Evolutionary conservation across 2,329 filamentous ascomycete genomes (phyloP), one percentile per base, ranked within the genome.

Genomic region (Botryotinia convoluta): DNA sequence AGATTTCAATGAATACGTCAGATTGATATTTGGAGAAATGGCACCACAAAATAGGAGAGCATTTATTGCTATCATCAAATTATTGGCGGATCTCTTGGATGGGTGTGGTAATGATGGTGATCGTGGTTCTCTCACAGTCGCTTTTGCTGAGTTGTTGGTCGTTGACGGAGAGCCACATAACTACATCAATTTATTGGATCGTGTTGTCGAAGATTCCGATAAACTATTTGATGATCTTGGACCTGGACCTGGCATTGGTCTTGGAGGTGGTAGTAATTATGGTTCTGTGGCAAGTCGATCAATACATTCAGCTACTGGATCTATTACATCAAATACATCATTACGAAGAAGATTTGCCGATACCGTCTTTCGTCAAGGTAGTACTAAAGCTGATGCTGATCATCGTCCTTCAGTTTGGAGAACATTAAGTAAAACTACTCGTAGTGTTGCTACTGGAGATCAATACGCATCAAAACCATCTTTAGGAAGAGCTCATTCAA

Each of bases 91-190:
- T 79, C 85, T 98, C 44, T 87, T 98, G 10, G 94, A 97, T 76
- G 94, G 93, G 4, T 97, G 94, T 77, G 91, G 91, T 69, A 97
- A 97, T 78, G 95, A 98, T 80, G 92, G 94, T 45, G 95, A 98
- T 80, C 89, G 95, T 65, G 95, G 95, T 67, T 93, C 93, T 35
- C 83, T 98, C 77, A 98, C 94, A 0, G 89, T 93, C 62, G 93
- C 94, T 1, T 98, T 98, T 84, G 91, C 94, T 0, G 94, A 98
- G 80, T 86, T 98, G 69, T 85, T 98, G 10, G 92, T 96, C 3
- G 88, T 90, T 7, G 91, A 94, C 73, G 92, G 91, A 10, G 90
- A 91, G 74, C 90, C 94, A 2, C 90, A 93, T 74, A 89, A 94
- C 75, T 96, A 95, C 80, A 95, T 98, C 77, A 96, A 95, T 72